phyloP scores from a whole-genome alignment of 2,329 filamentous ascomycete genomes.

The Cyanodermella asteris region DNA sequence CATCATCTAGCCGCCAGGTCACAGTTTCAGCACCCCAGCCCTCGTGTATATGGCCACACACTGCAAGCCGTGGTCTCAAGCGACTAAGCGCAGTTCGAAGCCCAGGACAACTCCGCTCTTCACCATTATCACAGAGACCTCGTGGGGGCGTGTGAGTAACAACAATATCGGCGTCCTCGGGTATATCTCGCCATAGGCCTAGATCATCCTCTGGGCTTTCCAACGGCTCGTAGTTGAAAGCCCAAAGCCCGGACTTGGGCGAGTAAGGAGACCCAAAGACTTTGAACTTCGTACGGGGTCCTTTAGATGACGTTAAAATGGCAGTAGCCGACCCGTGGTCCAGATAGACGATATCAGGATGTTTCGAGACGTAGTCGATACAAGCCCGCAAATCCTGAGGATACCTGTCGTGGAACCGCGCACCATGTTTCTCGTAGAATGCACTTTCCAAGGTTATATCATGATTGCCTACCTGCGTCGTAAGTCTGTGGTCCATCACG shows the following conservation, averaged over 20 bases:
- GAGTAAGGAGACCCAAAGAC: slow-evolving; percentile 38
- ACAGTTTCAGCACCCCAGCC: slow-evolving; percentile 31
- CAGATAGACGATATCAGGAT: slow-evolving; percentile 28
- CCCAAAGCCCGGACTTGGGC: slow-evolving; percentile 25
- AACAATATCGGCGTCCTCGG: slow-evolving; percentile 28
- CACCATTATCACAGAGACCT: slow-evolving; percentile 24
- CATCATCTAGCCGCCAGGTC: slow-evolving; percentile 19
- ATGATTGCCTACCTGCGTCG: slow-evolving; percentile 28
- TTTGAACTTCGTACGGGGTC: slow-evolving; percentile 26
- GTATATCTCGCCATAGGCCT: slow-evolving; percentile 31
- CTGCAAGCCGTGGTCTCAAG: slow-evolving; percentile 27
- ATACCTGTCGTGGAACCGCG: slow-evolving; percentile 21
- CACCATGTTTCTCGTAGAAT: slow-evolving; percentile 23
- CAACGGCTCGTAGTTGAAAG: slow-evolving; percentile 29
- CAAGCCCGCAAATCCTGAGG: slow-evolving; percentile 24
- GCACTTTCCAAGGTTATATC: slow-evolving; percentile 30
- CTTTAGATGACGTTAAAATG: slow-evolving; percentile 20
- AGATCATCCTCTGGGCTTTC: slow-evolving; percentile 17
- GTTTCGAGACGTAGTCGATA: slow-evolving; percentile 19
- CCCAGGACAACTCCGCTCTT: slow-evolving; percentile 17
- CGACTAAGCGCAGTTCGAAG: slow-evolving; percentile 23
- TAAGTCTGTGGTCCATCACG: slow-evolving; percentile 7
- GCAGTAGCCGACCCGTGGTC: slow-evolving; percentile 25
- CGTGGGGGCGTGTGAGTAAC: slow-evolving; percentile 34
- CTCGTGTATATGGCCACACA: slow-evolving; percentile 40